A percentile compares a stretch with the other conserved stretches of the same genome.
Evolutionary conservation across 768 basidiomycete genomes (phyloP).

Genomic region (Amanita phalloides): DNA sequence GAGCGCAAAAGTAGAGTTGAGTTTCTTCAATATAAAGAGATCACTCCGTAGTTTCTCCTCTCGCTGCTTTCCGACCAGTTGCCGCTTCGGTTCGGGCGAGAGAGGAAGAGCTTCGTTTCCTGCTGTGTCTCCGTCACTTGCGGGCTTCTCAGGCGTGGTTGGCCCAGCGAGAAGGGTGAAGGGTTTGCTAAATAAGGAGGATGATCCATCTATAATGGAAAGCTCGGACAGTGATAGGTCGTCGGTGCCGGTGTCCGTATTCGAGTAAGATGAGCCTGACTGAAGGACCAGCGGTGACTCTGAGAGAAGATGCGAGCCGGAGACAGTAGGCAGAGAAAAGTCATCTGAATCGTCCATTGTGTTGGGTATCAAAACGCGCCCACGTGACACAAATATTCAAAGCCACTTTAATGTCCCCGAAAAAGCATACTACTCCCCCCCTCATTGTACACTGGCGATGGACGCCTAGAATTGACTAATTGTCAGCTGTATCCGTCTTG

Average conservation of each 20-base stretch:
- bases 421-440: slow-evolving; percentile 1
- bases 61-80: slow-evolving; percentile 12
- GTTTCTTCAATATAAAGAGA: slow-evolving; percentile 57
- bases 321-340: neutral
- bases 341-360: neutral
- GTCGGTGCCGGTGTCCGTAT: slow-evolving; percentile 22
- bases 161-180: slow-evolving; percentile 19
- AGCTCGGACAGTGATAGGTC: slow-evolving; percentile 52
- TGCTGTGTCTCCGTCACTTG: too few relatives aligned
- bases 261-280: too few relatives aligned
- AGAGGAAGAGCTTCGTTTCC: too few relatives aligned
- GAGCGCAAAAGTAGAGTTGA: slow-evolving; percentile 58
- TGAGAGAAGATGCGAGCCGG: slow-evolving; percentile 25
- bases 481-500: neutral
- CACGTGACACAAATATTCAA: neutral
- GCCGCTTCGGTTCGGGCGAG: neutral
- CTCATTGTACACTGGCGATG: slow-evolving; percentile 2
- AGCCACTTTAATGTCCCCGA: neutral
- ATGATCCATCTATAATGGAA: slow-evolving; percentile 26
- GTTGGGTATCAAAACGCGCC: neutral
- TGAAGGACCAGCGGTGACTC: slow-evolving; percentile 26
- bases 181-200: slow-evolving; percentile 11
- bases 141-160: slow-evolving; percentile 3
- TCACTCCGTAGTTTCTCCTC: slow-evolving; percentile 74
- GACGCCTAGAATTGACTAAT: slow-evolving; percentile 5